Base-by-base conservation (phyloP, 768 basidiomycete genomes). In the Guyanaporus albipodus region DNA sequence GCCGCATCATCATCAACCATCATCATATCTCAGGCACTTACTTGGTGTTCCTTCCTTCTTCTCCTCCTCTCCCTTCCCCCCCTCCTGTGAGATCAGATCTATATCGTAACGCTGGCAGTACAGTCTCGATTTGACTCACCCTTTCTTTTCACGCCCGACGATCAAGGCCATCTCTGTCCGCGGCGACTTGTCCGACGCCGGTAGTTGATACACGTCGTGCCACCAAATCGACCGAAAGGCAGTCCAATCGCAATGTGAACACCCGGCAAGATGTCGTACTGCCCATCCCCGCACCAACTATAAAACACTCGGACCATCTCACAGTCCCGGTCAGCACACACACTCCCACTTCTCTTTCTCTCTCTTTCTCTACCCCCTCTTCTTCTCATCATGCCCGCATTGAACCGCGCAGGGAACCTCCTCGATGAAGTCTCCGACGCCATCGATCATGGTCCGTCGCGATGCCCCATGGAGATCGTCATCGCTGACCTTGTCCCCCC, bases 391-490 rank as follows among this genome's bases (percentile, higher is more conserved):
- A 66, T 66, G 64, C 62, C 67, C 9, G 66, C 56, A 17, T 42
- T 60, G 43, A 50, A 41, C 31, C 46, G 53, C 28, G 55, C 67
- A 12, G 73, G 59, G 5, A 50, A 42, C 31, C 63, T 55, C 23
- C 65, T 79, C 42, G 77, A 79, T 41, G 42, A 53, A 28, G 55
- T 71, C 42, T 78, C 74, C 29, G 76, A 78, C 49, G 76, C 76
- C 31, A 56, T 78, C 19, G 76, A 78, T 53, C 59, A 72, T 51
- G 76, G 76, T 78, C 27, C 10, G 72, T 62, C 31, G 41, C 21
- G 5, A 23, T 12, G 36, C 9, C 2, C 8, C 21, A 27, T 35
- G 14, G n/a, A n/a, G n/a, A n/a, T n/a, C 19, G 6, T 42, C 17
- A 14, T 19, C 14, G 4, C 33, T 33, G 4, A 48, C 18, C 35